Percentiles rank a stretch among this genome's conserved stretches.
Conservation (phyloP, 2,329 filamentous ascomycete genomes). For the Didymella sp. region DNA sequence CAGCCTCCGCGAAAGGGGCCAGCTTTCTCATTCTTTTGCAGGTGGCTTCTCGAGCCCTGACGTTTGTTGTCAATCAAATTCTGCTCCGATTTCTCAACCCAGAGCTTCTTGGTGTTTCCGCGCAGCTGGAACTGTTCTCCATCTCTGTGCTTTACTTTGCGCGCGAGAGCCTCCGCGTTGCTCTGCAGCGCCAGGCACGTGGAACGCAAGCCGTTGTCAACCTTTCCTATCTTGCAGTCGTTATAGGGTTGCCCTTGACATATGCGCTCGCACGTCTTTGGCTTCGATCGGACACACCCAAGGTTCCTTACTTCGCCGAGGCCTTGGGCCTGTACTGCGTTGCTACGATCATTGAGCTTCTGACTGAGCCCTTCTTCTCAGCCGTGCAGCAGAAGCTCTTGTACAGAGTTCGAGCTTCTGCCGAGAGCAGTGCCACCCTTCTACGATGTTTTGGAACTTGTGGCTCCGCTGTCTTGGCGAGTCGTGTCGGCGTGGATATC, state of each 20-base stretch:
- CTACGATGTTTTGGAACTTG: slow-evolving; percentile 79
- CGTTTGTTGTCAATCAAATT: slow-evolving; percentile 90
- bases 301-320: slow-evolving; percentile 69
- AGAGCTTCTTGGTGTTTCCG: slow-evolving; percentile 80
- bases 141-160: slow-evolving; percentile 95
- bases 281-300: slow-evolving; percentile 59
- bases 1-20: slow-evolving; percentile 70
- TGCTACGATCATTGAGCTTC: slow-evolving; percentile 74
- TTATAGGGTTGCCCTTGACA: slow-evolving; percentile 71
- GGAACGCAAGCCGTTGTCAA: slow-evolving; percentile 81
- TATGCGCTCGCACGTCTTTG: slow-evolving; percentile 72
- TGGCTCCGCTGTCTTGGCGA: slow-evolving; percentile 70
- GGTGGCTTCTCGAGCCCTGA: slow-evolving; percentile 83
- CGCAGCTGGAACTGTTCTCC: slow-evolving; percentile 91
- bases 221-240: slow-evolving; percentile 79
- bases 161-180: slow-evolving; percentile 87
- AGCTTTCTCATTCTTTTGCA: slow-evolving; percentile 88
- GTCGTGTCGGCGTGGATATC: slow-evolving; percentile 59
- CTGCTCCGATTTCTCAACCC: slow-evolving; percentile 89
- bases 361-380: slow-evolving; percentile 88
- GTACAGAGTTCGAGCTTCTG: slow-evolving; percentile 79
- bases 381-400: slow-evolving; percentile 81
- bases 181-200: slow-evolving; percentile 76
- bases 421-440: slow-evolving; percentile 84
- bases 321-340: slow-evolving; percentile 63